Evolutionary conservation across 2,329 filamentous ascomycete genomes (phyloP).

Genomic region (Plenodomus lindquistii): DNA sequence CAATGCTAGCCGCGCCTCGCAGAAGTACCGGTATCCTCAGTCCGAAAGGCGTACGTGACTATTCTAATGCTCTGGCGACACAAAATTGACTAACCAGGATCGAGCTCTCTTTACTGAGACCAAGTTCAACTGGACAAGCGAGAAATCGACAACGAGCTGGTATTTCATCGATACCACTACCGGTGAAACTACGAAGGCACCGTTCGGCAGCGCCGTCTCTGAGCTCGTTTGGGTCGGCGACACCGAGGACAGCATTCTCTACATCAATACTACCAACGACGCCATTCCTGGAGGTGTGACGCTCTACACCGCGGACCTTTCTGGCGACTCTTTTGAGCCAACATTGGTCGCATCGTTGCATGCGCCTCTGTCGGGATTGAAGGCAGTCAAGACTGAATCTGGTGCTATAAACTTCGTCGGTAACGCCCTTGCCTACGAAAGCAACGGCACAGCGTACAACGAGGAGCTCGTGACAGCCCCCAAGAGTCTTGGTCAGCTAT

Average conservation of each 20-base stretch:
- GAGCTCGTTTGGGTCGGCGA: conserved; percentile 42
- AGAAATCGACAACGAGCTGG: conserved; percentile 54
- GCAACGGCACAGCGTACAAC: conserved; percentile 72
- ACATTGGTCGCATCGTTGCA: conserved; percentile 46
- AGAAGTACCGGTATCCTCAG: conserved; percentile 39
- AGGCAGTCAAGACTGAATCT: conserved; percentile 46
- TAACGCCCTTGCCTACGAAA: conserved; percentile 62
- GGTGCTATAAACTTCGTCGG: conserved; percentile 53
- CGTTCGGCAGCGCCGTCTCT: conserved; percentile 36
- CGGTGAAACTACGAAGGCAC: conserved; percentile 38
- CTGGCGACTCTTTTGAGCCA: conserved; percentile 27
- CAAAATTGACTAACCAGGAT: conserved; percentile 25
- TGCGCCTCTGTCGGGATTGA: conserved; percentile 55
- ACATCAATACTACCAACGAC: conserved; percentile 68
- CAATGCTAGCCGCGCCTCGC: conserved; percentile 32
- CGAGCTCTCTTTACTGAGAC: conserved; percentile 40
- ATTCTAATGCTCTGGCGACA: neutral
- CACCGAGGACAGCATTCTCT: conserved; percentile 58
- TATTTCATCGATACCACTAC: conserved; percentile 36
- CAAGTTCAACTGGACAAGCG: conserved; percentile 41
- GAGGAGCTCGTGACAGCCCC: conserved; percentile 62
- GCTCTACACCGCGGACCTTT: conserved; percentile 39
- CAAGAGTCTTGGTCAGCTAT: conserved; percentile 68
- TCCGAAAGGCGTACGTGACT: conserved; percentile 34
- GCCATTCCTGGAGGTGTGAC: conserved; percentile 40